Evolutionary conservation across 176 grass and related monocot species (phyloP).

Genomic region (Luzula sylvatica): DNA sequence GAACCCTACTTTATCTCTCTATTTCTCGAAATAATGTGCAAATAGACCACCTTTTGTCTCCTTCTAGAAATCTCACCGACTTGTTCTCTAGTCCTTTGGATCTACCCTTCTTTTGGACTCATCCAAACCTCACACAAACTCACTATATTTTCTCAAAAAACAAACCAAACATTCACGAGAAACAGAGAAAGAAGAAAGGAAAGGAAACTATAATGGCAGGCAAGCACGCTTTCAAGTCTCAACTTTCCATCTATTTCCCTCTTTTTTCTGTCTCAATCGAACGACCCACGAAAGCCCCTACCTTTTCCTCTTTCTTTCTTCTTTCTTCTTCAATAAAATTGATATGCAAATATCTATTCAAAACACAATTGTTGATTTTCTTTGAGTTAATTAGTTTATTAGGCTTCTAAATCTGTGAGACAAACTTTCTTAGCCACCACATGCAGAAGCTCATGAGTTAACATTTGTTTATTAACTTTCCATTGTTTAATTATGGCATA

Average conservation of each 20-base stretch:
- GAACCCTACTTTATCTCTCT: constrained; percentile 6
- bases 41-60: constrained; percentile 15
- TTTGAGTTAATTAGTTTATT: too few species aligned
- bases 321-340: background rate
- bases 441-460: too few species aligned
- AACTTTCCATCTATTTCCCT: constrained; percentile 51
- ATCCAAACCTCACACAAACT: constrained; percentile 13
- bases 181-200: constrained; percentile 1
- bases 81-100: constrained; percentile 18
- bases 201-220: constrained; percentile 66
- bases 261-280: constrained; percentile 28
- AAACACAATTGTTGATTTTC: too few species aligned
- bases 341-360: too few species aligned
- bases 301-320: background rate
- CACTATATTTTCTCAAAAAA: background rate
- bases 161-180: background rate
- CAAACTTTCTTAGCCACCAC: too few species aligned
- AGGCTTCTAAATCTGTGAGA: too few species aligned
- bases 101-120: constrained; percentile 17
- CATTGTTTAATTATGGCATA: too few species aligned
- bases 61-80: constrained; percentile 15
- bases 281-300: constrained; percentile 6
- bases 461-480: too few species aligned
- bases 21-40: constrained; percentile 12
- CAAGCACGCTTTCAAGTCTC: constrained; percentile 89